Percentiles rank a stretch among this genome's conserved stretches.
phyloP scores from a whole-genome alignment of 352 stramenopile species.

The Pythium oligandrum region DNA sequence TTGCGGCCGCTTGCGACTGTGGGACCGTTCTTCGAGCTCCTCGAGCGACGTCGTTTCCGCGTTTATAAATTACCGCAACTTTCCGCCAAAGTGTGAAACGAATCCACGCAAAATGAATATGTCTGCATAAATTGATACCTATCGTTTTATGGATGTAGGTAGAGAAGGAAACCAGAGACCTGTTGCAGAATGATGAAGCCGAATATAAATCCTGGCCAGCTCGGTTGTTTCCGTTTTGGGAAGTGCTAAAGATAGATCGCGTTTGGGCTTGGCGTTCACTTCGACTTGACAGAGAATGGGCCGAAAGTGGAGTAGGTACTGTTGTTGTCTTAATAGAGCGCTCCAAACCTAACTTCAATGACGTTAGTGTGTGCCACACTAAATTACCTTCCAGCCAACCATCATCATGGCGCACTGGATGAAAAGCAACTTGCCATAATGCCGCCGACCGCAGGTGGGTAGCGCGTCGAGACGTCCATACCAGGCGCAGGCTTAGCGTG shows the following conservation, averaged over 20 bases:
- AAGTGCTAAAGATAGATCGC: too few species aligned
- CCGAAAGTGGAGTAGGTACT: too few species aligned
- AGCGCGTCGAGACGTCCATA: background rate
- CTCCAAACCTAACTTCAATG: too few species aligned
- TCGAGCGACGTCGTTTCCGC: slow-evolving; percentile 20
- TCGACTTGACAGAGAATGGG: too few species aligned
- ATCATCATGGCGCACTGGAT: slow-evolving; percentile 3
- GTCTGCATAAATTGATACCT: background rate
- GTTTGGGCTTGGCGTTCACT: too few species aligned
- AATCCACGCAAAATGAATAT: slow-evolving; percentile 2
- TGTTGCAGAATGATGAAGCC: too few species aligned
- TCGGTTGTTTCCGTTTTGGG: too few species aligned
- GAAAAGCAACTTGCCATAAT: slow-evolving; percentile 28
- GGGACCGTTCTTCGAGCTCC: slow-evolving; percentile 16
- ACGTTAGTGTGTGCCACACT: slow-evolving; percentile 17
- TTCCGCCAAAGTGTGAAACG: slow-evolving; percentile 8
- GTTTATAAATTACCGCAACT: slow-evolving; percentile 16
- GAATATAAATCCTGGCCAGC: too few species aligned
- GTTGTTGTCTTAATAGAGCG: too few species aligned
- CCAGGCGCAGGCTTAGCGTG: too few species aligned
- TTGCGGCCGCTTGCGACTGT: background rate
- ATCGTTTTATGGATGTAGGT: background rate
- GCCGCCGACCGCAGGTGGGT: slow-evolving; percentile 46
- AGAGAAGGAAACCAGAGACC: too few species aligned
- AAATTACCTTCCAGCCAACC: slow-evolving; percentile 7